Conservation (phyloP, 179 eudicot species). For the Nepenthes alata region DNA sequence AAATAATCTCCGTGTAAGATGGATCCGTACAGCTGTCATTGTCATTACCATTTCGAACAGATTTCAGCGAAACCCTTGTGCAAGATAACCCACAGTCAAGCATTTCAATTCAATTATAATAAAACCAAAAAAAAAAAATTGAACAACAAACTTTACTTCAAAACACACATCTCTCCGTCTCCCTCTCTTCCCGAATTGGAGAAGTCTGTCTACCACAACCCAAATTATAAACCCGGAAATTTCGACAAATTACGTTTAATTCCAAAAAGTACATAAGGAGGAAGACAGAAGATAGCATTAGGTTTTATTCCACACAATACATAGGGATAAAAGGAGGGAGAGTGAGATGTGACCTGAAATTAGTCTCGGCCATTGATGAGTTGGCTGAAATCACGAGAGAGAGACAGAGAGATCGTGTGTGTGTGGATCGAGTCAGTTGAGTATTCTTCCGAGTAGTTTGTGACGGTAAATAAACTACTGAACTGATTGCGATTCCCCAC, state of each 20-base stretch:
- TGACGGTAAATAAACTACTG: too few relatives aligned
- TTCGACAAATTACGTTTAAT: not conserved
- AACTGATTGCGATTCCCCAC: too few relatives aligned
- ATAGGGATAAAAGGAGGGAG: not conserved
- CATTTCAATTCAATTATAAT: too few relatives aligned
- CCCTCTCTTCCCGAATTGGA: not conserved
- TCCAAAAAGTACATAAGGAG: too few relatives aligned
- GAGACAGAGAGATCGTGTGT: too few relatives aligned
- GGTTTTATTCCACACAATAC: not conserved
- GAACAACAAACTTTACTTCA: not conserved
- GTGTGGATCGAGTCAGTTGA: too few relatives aligned
- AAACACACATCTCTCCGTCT: not conserved
- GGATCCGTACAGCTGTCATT: slow-evolving; percentile 9
- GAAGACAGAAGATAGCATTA: too few relatives aligned
- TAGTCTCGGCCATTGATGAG: slow-evolving; percentile 25
- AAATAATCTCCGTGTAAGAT: slow-evolving; percentile 46
- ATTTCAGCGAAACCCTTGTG: slow-evolving; percentile 16
- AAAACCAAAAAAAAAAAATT: not conserved
- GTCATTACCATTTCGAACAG: slow-evolving; percentile 9
- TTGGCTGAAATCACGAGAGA: not conserved
- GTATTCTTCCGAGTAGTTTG: too few relatives aligned
- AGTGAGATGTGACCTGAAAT: slow-evolving; percentile 22
- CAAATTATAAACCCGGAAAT: too few relatives aligned
- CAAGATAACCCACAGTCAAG: too few relatives aligned
- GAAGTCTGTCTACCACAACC: not conserved